A percentile compares a stretch with the other conserved stretches of the same genome.
Evolutionary conservation across 495 filamentous ascomycete species (phyloP).

Genomic region (Venustampulla echinocandica): DNA sequence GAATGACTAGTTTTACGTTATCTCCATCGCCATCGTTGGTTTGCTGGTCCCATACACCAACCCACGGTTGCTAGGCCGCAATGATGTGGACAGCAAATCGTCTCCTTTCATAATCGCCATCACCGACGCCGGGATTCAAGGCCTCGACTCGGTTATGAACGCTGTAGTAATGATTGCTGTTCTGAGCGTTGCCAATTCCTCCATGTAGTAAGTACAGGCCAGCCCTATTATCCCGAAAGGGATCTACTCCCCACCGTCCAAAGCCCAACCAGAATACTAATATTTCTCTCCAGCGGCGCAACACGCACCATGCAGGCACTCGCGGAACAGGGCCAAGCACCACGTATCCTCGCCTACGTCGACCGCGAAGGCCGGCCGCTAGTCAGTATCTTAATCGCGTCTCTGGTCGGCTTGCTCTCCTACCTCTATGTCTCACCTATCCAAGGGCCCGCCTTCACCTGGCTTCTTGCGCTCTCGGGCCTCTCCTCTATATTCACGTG

Average conservation of each 20-base stretch:
- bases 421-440: constrained; percentile 64
- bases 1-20: constrained; percentile 62
- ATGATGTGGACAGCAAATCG: constrained; percentile 58
- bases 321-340: constrained; percentile 79
- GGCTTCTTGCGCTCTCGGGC: constrained; percentile 86
- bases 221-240: no score
- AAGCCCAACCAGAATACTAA: no score
- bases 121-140: constrained; percentile 65
- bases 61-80: constrained; percentile 42
- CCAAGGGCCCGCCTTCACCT: constrained; percentile 61
- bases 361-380: constrained; percentile 81
- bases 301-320: constrained; percentile 79
- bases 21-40: constrained; percentile 65
- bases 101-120: constrained; percentile 92
- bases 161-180: constrained; percentile 83
- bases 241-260: no score
- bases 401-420: constrained; percentile 61
- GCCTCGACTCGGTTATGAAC: constrained; percentile 79
- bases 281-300: no score
- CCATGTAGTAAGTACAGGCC: no score
- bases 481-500: constrained; percentile 89
- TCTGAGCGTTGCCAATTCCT: constrained; percentile 84
- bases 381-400: constrained; percentile 60
- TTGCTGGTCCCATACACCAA: constrained; percentile 66
- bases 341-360: constrained; percentile 66